These are phyloP conservation scores for Lactarius psammicola DNA, from an alignment of 768 basidiomycete genomes.

Conservation along the genomic window DNA sequence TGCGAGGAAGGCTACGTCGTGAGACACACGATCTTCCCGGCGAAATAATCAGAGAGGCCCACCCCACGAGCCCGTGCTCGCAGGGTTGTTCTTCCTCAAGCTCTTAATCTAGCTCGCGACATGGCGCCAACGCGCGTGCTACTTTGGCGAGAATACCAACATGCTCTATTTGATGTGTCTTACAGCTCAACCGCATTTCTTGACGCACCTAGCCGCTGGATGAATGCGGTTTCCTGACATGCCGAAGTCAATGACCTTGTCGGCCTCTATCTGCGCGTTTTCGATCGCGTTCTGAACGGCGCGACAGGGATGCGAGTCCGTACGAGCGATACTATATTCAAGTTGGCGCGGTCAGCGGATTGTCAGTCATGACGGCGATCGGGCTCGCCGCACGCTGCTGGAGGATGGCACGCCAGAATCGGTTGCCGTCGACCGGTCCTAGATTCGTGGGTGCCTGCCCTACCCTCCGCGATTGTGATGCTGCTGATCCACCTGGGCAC, in stretches of 20 bases:
- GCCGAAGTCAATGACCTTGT: slow-evolving; percentile 2
- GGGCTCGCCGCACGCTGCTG: not conserved
- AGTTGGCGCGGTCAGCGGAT: not conserved
- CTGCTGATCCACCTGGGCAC: not conserved
- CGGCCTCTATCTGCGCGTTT: slow-evolving; percentile 4
- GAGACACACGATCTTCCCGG: not conserved
- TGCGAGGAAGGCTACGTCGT: slow-evolving; percentile 1
- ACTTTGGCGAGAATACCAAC: not conserved
- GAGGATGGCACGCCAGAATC: not conserved
- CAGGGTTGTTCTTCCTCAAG: not conserved
- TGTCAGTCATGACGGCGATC: not conserved
- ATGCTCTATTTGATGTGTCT: not conserved
- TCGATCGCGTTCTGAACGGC: slow-evolving; percentile 1
- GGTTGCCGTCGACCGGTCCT: not conserved
- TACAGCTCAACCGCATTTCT: not conserved
- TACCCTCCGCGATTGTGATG: not conserved
- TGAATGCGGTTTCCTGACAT: not conserved
- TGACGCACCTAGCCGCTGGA: not conserved
- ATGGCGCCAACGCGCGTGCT: not conserved
- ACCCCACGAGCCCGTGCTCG: not conserved
- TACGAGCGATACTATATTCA: slow-evolving; percentile 12
- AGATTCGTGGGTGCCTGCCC: slow-evolving; percentile 1
- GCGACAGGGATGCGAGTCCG: not conserved
- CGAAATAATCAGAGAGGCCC: not conserved
- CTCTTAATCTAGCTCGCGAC: not conserved